These are phyloP conservation scores for Nephelium lappaceum DNA, from an alignment of 345 rosid species.

Conservation along the genomic window DNA sequence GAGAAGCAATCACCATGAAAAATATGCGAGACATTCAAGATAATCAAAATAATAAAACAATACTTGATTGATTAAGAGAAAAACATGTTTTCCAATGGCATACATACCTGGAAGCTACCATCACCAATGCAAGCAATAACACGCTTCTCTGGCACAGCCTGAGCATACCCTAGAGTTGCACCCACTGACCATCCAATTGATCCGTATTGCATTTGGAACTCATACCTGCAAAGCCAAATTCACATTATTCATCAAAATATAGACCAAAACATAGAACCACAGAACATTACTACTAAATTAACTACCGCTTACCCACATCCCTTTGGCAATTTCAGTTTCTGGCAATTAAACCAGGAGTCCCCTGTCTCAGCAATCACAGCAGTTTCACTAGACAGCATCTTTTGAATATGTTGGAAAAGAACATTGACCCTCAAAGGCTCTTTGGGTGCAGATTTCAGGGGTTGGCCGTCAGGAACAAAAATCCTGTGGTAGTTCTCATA, in stretches of 20 bases:
- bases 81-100: neutral
- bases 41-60: neutral
- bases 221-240: conserved; percentile 50
- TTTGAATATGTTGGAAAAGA: conserved; percentile 71
- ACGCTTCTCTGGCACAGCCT: conserved; percentile 70
- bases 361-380: conserved; percentile 89
- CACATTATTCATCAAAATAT: neutral
- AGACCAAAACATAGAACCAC: neutral
- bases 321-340: conserved; percentile 68
- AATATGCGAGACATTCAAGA: neutral
- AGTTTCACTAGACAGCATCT: conserved; percentile 64
- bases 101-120: conserved; percentile 81
- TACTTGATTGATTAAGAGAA: neutral
- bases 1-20: conserved; percentile 4
- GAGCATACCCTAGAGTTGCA: conserved; percentile 84
- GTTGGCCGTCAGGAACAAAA: conserved; percentile 63
- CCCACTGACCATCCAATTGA: conserved; percentile 93
- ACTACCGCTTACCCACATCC: conserved; percentile 66
- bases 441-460: conserved; percentile 48
- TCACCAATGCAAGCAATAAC: conserved; percentile 84
- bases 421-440: conserved; percentile 82
- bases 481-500: conserved; percentile 76
- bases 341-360: conserved; percentile 91
- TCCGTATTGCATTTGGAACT: conserved; percentile 90
- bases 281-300: neutral